A percentile compares a stretch with the other conserved stretches of the same genome.
These are phyloP conservation scores for Xeromyces bisporus DNA, from an alignment of 495 filamentous ascomycete species.

Conservation along the genomic window DNA sequence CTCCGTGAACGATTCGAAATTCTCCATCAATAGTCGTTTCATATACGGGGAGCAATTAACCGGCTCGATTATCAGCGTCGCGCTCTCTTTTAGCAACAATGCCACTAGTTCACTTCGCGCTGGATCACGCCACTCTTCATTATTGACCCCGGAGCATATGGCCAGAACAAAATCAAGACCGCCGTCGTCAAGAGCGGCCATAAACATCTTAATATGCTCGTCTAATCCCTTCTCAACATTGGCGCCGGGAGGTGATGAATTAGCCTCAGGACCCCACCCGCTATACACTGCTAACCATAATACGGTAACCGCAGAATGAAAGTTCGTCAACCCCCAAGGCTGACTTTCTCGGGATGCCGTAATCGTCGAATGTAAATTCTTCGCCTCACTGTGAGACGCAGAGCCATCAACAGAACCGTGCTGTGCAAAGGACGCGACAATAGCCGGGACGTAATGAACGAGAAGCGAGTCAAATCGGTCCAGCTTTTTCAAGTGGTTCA, in stretches of 20 bases:
- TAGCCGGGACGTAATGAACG: conserved; percentile 66
- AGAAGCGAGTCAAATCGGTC: conserved; percentile 53
- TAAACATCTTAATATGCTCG: conserved; percentile 50
- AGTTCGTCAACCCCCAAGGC: conserved; percentile 47
- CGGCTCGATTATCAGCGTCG: conserved; percentile 43
- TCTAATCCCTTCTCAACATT: conserved; percentile 49
- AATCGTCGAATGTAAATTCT: conserved; percentile 49
- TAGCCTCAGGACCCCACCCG: conserved; percentile 64
- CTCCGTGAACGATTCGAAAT: conserved; percentile 74
- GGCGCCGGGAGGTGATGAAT: conserved; percentile 32
- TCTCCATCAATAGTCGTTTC: conserved; percentile 52
- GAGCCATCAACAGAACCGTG: conserved; percentile 58
- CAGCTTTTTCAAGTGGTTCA: conserved; percentile 43
- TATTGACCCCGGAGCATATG: conserved; percentile 58
- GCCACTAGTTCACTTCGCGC: conserved; percentile 54
- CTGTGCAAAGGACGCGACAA: conserved; percentile 52
- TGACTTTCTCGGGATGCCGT: conserved; percentile 44
- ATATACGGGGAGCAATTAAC: conserved; percentile 45
- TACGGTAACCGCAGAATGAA: conserved; percentile 56
- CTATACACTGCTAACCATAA: conserved; percentile 91
- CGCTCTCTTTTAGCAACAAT: conserved; percentile 62
- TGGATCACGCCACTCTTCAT: conserved; percentile 66
- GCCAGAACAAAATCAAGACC: conserved; percentile 84
- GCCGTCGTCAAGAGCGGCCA: conserved; percentile 67
- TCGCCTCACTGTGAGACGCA: conserved; percentile 43